Conservation (phyloP, 2,329 filamentous ascomycete species). For the Aspergillus persii region DNA sequence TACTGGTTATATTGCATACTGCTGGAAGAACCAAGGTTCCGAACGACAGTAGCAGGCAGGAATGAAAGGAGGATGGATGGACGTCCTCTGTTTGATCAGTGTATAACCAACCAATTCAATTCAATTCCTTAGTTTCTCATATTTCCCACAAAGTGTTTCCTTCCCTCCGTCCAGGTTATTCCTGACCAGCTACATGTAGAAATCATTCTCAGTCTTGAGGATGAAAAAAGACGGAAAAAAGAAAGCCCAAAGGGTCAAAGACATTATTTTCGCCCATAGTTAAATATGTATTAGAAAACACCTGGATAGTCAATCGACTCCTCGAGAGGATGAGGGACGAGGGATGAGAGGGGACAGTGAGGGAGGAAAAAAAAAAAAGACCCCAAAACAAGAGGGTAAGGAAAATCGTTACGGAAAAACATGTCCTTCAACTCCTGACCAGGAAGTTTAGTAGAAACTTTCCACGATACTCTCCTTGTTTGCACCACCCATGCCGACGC, state of each 20-base stretch:
- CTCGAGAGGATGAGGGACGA: background rate
- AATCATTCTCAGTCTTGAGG: too few species aligned
- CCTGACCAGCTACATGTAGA: too few species aligned
- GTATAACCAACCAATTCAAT: background rate
- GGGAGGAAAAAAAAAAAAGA: background rate
- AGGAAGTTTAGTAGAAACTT: constrained; percentile 76
- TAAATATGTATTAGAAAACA: background rate
- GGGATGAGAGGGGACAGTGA: background rate
- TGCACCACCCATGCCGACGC: constrained; percentile 51
- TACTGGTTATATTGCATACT: constrained; percentile 2
- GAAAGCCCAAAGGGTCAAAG: too few species aligned
- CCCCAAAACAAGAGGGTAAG: background rate
- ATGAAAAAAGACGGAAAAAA: too few species aligned
- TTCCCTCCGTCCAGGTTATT: too few species aligned
- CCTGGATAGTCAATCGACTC: background rate
- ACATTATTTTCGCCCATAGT: background rate
- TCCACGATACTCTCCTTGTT: constrained; percentile 99
- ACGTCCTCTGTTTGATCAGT: background rate
- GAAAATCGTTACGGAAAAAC: background rate
- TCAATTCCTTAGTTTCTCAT: too few species aligned
- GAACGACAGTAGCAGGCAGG: background rate
- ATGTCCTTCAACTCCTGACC: background rate
- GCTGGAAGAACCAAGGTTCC: background rate
- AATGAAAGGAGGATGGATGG: background rate
- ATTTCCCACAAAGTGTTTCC: too few species aligned